Percentiles rank a stretch among this genome's conserved stretches.
These are phyloP conservation scores for Cyberlindnera subsufficiens DNA, from an alignment of 805 yeast genomes.

Conservation along the genomic window DNA sequence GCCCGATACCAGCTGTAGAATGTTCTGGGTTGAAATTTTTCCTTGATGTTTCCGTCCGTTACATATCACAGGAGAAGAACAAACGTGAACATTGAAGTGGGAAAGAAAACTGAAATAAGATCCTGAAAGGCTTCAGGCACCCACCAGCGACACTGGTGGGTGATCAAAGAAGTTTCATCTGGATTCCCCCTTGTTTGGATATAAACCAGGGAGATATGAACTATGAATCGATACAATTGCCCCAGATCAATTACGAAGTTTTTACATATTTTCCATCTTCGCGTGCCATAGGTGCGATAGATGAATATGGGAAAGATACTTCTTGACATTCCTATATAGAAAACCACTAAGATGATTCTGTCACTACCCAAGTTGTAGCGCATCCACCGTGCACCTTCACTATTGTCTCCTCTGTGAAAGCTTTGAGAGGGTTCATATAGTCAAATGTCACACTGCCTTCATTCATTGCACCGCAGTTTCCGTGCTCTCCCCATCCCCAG, in stretches of 20 bases:
- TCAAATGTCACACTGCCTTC: constrained; percentile 13
- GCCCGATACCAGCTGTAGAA: too few relatives aligned
- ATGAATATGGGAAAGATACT: constrained; percentile 78
- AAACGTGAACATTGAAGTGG: not conserved
- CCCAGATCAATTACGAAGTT: constrained; percentile 54
- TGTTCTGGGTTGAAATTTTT: too few relatives aligned
- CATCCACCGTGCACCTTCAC: constrained; percentile 50
- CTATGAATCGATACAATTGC: constrained; percentile 48
- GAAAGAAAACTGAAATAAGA: not conserved
- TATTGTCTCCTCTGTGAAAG: constrained; percentile 26
- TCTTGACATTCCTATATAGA: constrained; percentile 47
- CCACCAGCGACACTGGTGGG: constrained; percentile 4
- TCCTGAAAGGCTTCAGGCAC: constrained; percentile 14
- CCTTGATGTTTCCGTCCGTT: too few relatives aligned
- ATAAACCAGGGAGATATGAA: constrained; percentile 8
- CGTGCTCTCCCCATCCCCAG: constrained; percentile 99
- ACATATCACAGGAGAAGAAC: not conserved
- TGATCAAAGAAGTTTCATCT: constrained; percentile 15
- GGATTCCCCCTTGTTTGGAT: constrained; percentile 1
- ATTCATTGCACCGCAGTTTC: constrained; percentile 66
- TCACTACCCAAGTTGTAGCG: constrained; percentile 61
- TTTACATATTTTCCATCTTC: constrained; percentile 82
- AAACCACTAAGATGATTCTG: constrained; percentile 4
- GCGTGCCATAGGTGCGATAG: constrained; percentile 34
- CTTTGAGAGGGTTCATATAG: constrained; percentile 28